Evolutionary conservation across 495 filamentous ascomycete genomes (phyloP).

Genomic region (Bacidia gigantensis): DNA sequence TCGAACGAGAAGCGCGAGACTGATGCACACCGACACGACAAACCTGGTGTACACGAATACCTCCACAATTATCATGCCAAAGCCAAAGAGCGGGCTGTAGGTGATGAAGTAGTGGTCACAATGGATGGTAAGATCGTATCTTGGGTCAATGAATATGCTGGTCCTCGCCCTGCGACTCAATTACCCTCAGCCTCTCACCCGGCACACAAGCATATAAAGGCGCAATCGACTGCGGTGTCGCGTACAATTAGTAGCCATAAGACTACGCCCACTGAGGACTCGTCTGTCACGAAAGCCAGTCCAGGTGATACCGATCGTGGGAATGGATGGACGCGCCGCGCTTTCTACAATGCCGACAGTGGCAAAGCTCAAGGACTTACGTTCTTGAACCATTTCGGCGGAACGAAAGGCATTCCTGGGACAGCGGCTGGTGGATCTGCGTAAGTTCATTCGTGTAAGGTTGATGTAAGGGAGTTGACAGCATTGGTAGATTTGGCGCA

Average conservation of each 20-base stretch:
- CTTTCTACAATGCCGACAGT: constrained; percentile 41
- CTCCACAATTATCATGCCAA: constrained; percentile 14
- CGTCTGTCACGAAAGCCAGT: neutral
- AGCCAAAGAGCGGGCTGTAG: constrained; percentile 28
- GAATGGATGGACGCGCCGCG: constrained; percentile 28
- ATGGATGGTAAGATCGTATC: constrained; percentile 48
- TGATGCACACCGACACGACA: neutral
- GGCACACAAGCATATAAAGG: neutral
- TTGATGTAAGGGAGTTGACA: neutral
- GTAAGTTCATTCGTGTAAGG: constrained; percentile 7
- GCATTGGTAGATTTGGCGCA: constrained; percentile 40
- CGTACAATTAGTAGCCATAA: neutral
- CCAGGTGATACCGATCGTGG: neutral
- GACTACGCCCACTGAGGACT: neutral
- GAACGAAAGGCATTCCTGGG: constrained; percentile 10
- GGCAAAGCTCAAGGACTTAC: constrained; percentile 40
- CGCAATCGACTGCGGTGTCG: neutral
- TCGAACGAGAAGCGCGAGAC: constrained; percentile 20
- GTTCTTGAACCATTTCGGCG: constrained; percentile 52
- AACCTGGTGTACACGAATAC: neutral
- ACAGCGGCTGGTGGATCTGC: constrained; percentile 17
- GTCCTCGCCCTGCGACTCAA: constrained; percentile 20
- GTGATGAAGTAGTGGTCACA: constrained; percentile 40
- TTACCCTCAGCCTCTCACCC: neutral
- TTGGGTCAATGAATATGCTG: constrained; percentile 43